Conservation (phyloP, 2,329 filamentous ascomycete genomes). For the Onygenales sp. region DNA sequence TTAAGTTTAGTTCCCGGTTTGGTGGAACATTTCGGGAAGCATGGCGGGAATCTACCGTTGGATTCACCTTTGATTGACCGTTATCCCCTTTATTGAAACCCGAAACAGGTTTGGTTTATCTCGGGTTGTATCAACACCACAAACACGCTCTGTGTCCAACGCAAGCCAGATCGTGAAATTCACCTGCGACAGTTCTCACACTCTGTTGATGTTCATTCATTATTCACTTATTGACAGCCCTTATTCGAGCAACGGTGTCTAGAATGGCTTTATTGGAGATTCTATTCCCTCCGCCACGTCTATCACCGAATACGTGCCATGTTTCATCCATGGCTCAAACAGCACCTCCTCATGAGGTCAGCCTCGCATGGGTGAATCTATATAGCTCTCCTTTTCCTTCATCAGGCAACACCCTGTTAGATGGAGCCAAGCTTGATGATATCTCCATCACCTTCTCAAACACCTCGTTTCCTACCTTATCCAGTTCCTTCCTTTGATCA, state of each 20-base stretch:
- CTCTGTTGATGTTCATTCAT: constrained; percentile 1
- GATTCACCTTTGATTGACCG: not conserved
- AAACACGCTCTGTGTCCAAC: not conserved
- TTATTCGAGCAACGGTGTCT: constrained; percentile 4
- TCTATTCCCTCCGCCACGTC: not conserved
- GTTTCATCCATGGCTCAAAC: not conserved
- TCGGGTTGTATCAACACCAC: not conserved
- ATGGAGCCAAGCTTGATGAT: too few species aligned
- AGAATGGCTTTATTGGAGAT: constrained; percentile 6
- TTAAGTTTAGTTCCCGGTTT: not conserved
- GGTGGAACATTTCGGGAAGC: not conserved
- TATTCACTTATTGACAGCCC: constrained; percentile 6
- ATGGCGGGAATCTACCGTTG: not conserved
- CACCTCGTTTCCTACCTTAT: too few species aligned
- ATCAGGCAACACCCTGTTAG: not conserved
- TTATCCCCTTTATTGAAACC: constrained; percentile 16
- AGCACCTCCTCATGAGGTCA: not conserved
- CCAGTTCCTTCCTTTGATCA: too few species aligned
- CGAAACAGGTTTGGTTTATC: constrained; percentile 12
- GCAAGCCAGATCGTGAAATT: not conserved
- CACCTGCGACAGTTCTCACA: not conserved
- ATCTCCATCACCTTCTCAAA: too few species aligned
- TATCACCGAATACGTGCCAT: not conserved
- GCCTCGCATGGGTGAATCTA: not conserved
- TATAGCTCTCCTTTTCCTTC: not conserved